Evolutionary conservation across 768 basidiomycete genomes (phyloP), one percentile per base, ranked within the genome.

Genomic region (Kondoa subrosea): DNA sequence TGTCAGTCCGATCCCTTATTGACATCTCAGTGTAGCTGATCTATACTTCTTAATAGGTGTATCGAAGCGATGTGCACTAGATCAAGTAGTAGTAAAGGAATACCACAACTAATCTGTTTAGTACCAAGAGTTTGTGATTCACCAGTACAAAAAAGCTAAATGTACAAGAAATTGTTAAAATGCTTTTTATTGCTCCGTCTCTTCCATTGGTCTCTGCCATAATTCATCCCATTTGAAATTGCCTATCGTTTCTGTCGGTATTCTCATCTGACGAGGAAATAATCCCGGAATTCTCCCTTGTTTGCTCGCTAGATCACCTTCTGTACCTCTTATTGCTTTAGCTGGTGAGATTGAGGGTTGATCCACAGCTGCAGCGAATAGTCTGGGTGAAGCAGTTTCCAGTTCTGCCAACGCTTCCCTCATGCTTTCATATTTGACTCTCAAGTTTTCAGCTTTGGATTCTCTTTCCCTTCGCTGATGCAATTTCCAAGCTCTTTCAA

Each of bases 401-500:
- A 96, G 80, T 75, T 86, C 84, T 69, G 88, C 85, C 87, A 95
- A 91, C 17, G 92, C 92, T 72, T 78, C 78, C 76, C 80, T 79
- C 91, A 95, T 91, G 73, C 83, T 82, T 66, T 84, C 81, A 74
- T 85, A 91, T 77, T 92, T 92, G 77, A 85, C 82, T 67, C 80
- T 79, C 70, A 88, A 75, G 74, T 89, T 87, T 34, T 80, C 83
- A 31, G 85, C 82, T 58, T 87, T 81, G 70, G 81, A 79, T 74
- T 86, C 83, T 56, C 91, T 83, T 50, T 85, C 69, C 74, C 88
- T 85, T 32, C 91, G 83, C 71, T 83, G 81, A 78, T 89, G 85
- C 14, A 96, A 81, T 64, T 85, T 79, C 87, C 88, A 96, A 2
- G 91, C 91, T 33, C 91, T 84, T 71, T 89, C 86, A 65, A 95